Evolutionary conservation across 1,139 yeast genomes (phyloP).

Genomic region (Yamadazyma songkhlaensis): DNA sequence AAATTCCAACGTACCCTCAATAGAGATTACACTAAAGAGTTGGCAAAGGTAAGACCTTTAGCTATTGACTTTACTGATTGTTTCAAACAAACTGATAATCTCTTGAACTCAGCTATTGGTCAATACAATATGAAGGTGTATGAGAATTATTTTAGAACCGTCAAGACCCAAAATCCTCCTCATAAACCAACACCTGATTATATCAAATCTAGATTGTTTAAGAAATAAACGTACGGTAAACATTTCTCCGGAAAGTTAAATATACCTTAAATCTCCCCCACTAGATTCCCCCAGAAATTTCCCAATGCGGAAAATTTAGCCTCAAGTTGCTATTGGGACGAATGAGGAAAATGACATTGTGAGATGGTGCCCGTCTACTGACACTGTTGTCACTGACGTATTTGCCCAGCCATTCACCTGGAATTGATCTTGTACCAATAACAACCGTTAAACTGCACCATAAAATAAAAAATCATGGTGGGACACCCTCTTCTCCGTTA

Average conservation of each 20-base stretch:
- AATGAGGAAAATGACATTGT: too few relatives aligned
- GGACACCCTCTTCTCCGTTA: too few relatives aligned
- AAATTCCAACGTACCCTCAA: conserved; percentile 13
- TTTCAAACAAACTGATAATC: conserved; percentile 42
- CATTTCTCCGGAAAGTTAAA: conserved; percentile 35
- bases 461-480: too few relatives aligned
- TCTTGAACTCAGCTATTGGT: conserved; percentile 42
- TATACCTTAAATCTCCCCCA: conserved; percentile 13
- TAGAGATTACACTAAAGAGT: conserved; percentile 18
- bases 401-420: too few relatives aligned
- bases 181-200: conserved; percentile 40
- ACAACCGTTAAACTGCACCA: too few relatives aligned
- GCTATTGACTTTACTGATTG: conserved; percentile 44
- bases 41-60: conserved; percentile 35
- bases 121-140: conserved; percentile 42
- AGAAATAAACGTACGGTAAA: too few relatives aligned
- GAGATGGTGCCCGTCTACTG: too few relatives aligned
- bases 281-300: not conserved
- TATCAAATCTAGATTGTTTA: conserved; percentile 6
- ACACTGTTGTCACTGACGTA: too few relatives aligned
- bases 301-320: not conserved
- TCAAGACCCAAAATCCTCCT: conserved; percentile 36
- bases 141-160: conserved; percentile 40
- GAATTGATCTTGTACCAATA: too few relatives aligned
- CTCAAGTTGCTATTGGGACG: not conserved